Conservation (phyloP, 139 green algal species). For the Chlamydomonas asymmetrica region DNA sequence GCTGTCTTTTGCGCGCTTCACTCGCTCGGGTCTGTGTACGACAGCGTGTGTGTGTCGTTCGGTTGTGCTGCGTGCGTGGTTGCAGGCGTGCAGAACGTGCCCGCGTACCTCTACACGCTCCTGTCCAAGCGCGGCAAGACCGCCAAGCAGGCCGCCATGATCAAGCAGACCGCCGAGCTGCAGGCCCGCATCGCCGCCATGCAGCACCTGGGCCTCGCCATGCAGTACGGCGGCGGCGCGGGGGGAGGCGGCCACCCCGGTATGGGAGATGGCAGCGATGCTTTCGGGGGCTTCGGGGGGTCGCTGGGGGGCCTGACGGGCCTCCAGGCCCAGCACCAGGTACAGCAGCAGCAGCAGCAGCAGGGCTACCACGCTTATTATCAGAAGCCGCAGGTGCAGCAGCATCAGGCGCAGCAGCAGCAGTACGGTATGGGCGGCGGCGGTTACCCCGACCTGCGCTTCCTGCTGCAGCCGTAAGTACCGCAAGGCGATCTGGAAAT, state of each 20-base stretch:
- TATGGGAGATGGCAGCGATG: neutral
- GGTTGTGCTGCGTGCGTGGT: too few species aligned
- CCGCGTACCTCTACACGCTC: slow-evolving; percentile 51
- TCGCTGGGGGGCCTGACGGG: neutral
- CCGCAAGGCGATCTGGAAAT: too few species aligned
- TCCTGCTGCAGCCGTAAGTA: too few species aligned
- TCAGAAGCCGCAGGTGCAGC: too few species aligned
- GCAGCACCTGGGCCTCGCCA: neutral
- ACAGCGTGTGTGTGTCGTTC: too few species aligned
- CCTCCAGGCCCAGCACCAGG: too few species aligned
- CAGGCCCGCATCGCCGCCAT: neutral
- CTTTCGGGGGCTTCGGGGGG: neutral
- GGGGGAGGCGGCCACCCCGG: neutral
- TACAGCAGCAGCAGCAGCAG: too few species aligned
- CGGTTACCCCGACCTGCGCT: slow-evolving; percentile 2
- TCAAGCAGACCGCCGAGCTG: slow-evolving; percentile 38
- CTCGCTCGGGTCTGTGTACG: too few species aligned
- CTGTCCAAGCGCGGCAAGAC: slow-evolving; percentile 50
- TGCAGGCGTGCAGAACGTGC: slow-evolving; percentile 34
- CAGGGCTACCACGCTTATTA: too few species aligned
- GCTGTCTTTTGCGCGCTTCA: too few species aligned
- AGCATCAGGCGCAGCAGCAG: too few species aligned
- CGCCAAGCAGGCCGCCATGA: slow-evolving; percentile 42
- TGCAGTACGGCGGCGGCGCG: slow-evolving; percentile 1
- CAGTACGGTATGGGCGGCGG: neutral